Conservation (phyloP, 2,329 filamentous ascomycete species). For the Colletotrichum brevisporum region DNA sequence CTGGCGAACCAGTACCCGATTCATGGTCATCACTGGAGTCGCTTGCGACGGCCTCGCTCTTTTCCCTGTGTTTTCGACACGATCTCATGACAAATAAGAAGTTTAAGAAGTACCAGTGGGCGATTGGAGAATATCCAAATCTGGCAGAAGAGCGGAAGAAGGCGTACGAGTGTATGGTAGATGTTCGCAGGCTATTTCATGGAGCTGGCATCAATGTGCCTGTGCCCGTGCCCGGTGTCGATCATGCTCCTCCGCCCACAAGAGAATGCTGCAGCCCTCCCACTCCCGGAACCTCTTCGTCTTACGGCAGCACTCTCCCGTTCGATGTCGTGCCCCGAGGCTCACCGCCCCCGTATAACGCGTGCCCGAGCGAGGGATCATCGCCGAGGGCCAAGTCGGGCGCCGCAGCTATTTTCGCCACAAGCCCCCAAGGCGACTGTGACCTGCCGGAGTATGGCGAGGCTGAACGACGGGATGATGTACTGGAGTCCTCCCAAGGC, state of each 20-base stretch:
- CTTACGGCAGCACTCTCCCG: conserved; percentile 23
- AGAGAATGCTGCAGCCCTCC: conserved; percentile 1
- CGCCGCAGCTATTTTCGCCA: too few relatives aligned
- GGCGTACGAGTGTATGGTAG: conserved; percentile 9
- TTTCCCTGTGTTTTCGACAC: conserved; percentile 27
- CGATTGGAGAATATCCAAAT: background rate
- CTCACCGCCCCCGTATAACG: conserved; percentile 10
- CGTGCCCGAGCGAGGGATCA: background rate
- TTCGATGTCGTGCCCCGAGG: conserved; percentile 11
- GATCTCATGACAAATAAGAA: background rate
- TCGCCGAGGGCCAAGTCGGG: background rate
- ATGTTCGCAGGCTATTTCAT: conserved; percentile 13
- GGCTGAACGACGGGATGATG: too few relatives aligned
- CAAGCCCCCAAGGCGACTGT: background rate
- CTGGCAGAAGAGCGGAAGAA: background rate
- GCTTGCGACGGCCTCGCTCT: conserved; percentile 10
- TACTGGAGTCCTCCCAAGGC: too few relatives aligned
- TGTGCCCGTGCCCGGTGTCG: background rate
- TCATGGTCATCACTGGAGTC: background rate
- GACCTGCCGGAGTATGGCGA: too few relatives aligned
- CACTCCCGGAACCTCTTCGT: conserved; percentile 5
- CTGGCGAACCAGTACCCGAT: background rate
- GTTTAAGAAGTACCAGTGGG: background rate
- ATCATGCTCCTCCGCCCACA: background rate
- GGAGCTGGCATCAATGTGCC: conserved; percentile 10